Percentiles rank a stretch among this genome's conserved stretches.
phyloP scores from a whole-genome alignment of 805 yeast species.

The Debaryomyces castellii region DNA sequence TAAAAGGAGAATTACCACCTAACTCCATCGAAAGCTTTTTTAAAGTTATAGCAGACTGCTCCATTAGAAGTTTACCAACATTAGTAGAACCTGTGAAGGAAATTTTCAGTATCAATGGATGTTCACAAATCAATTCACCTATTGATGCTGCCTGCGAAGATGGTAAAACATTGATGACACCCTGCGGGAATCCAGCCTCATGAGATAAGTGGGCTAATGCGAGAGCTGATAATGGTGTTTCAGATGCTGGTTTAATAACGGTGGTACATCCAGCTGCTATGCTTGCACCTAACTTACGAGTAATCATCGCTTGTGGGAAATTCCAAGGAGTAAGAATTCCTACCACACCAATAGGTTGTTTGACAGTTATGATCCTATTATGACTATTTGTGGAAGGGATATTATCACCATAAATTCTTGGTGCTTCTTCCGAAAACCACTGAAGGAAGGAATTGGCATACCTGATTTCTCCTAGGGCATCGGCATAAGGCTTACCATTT shows the following conservation, averaged over 20 bases:
- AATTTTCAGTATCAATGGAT: constrained; percentile 48
- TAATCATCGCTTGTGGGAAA: constrained; percentile 78
- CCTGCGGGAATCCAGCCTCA: constrained; percentile 71
- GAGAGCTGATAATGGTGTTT: constrained; percentile 72
- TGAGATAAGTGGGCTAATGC: constrained; percentile 62
- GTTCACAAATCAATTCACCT: constrained; percentile 53
- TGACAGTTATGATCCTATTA: constrained; percentile 54
- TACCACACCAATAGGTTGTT: constrained; percentile 81
- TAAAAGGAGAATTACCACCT: constrained; percentile 69
- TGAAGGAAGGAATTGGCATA: constrained; percentile 78
- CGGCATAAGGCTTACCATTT: constrained; percentile 72
- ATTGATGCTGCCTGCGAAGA: constrained; percentile 45
- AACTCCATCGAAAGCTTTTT: constrained; percentile 62
- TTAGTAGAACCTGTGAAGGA: constrained; percentile 66
- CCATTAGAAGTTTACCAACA: constrained; percentile 60
- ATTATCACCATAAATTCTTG: constrained; percentile 65
- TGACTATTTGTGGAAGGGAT: constrained; percentile 53
- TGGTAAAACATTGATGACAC: constrained; percentile 64
- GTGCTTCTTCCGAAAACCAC: constrained; percentile 87
- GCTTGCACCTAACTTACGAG: constrained; percentile 74
- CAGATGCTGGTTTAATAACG: constrained; percentile 74
- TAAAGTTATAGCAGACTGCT: constrained; percentile 54
- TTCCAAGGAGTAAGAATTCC: constrained; percentile 85
- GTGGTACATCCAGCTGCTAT: constrained; percentile 78
- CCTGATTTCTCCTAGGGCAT: constrained; percentile 68